A percentile compares a stretch with the other conserved stretches of the same genome.
These are phyloP conservation scores for Pyrenula aspistea DNA, from an alignment of 495 filamentous ascomycete genomes.

Conservation along the genomic window DNA sequence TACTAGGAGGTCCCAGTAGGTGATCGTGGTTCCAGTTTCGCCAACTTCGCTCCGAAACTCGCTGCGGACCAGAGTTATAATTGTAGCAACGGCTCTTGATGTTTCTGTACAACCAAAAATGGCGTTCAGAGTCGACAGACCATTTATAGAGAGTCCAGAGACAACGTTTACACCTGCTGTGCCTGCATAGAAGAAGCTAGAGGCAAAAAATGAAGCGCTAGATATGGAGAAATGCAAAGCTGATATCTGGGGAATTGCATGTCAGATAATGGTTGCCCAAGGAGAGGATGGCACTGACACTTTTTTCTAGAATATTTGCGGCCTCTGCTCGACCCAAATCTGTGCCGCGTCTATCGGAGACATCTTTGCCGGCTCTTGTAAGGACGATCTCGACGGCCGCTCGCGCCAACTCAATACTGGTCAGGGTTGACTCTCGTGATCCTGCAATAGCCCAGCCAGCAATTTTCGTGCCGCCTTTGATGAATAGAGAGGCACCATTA, in stretches of 20 bases:
- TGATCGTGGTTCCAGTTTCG: conserved; percentile 45
- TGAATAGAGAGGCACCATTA: conserved; percentile 54
- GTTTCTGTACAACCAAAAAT: conserved; percentile 71
- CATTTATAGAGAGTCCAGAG: conserved; percentile 50
- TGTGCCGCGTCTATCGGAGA: conserved; percentile 38
- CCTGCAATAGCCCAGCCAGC: conserved; percentile 53
- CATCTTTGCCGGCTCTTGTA: conserved; percentile 56
- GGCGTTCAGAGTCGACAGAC: conserved; percentile 57
- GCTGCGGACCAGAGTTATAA: conserved; percentile 58
- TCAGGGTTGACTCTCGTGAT: conserved; percentile 56
- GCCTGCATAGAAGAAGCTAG: conserved; percentile 60
- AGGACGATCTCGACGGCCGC: conserved; percentile 56
- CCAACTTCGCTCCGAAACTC: conserved; percentile 57
- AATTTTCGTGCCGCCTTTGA: conserved; percentile 58
- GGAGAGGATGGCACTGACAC: conserved; percentile 21
- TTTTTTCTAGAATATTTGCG: conserved; percentile 49
- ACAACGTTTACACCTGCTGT: conserved; percentile 48
- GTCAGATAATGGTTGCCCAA: neutral
- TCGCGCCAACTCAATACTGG: conserved; percentile 55
- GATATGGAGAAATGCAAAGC: conserved; percentile 50
- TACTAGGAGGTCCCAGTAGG: conserved; percentile 52
- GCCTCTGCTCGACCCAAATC: conserved; percentile 47
- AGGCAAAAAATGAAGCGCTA: conserved; percentile 52
- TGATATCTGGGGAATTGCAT: conserved; percentile 28
- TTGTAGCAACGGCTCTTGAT: conserved; percentile 67